A percentile compares a stretch with the other conserved stretches of the same genome.
Evolutionary conservation across 2,329 filamentous ascomycete species (phyloP).

Genomic region (Calonectria henricotiae): DNA sequence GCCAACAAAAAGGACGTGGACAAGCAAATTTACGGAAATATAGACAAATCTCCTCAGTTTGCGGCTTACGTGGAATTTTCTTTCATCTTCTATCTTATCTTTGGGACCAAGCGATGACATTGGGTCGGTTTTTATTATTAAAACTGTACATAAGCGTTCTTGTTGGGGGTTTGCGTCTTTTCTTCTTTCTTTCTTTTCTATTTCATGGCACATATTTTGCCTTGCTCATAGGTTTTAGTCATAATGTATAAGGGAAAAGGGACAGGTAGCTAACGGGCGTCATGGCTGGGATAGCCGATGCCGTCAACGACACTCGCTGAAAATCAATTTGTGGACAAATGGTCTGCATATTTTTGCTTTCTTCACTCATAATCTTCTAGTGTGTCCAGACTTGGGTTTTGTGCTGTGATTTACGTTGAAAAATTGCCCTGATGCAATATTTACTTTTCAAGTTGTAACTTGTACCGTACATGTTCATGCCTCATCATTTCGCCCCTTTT

Average conservation of each 20-base stretch:
- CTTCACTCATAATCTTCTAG: neutral
- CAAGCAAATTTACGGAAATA: conserved; percentile 16
- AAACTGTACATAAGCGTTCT: conserved; percentile 24
- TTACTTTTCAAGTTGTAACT: neutral
- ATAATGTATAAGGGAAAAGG: conserved; percentile 36
- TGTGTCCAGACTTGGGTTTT: neutral
- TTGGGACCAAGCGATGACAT: conserved; percentile 30
- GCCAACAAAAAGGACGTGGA: conserved; percentile 1
- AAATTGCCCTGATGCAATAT: neutral
- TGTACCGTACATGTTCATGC: neutral
- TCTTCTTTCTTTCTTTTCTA: conserved; percentile 13
- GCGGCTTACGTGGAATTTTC: conserved; percentile 17
- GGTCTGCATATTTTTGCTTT: conserved; percentile 16
- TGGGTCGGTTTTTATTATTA: neutral
- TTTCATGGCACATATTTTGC: conserved; percentile 30
- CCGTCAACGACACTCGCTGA: conserved; percentile 29
- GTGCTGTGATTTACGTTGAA: conserved; percentile 4
- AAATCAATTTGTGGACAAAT: conserved; percentile 5
- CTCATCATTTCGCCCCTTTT: neutral
- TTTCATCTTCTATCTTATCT: neutral
- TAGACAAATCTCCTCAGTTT: neutral
- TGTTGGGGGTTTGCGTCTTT: neutral
- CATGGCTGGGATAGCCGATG: conserved; percentile 19
- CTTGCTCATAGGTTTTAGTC: conserved; percentile 8
- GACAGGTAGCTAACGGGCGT: conserved; percentile 8